Evolutionary conservation across 2,329 filamentous ascomycete genomes (phyloP).

Genomic region (Fusarium acutatum): DNA sequence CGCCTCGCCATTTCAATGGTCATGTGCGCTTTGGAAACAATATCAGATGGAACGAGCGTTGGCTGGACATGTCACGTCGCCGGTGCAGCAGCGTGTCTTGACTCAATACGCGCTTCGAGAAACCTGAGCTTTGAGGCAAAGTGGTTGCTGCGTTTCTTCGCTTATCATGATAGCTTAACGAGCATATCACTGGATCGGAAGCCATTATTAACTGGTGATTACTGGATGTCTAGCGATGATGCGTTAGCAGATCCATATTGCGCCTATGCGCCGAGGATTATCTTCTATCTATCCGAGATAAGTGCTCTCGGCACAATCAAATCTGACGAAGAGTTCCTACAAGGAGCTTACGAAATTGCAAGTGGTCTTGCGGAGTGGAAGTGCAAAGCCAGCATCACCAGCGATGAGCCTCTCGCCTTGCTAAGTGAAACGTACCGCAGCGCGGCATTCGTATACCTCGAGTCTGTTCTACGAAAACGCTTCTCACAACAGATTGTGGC

Average conservation of each 20-base stretch:
- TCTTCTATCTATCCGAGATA: neutral
- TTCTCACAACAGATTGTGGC: accelerated
- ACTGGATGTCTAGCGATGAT: neutral
- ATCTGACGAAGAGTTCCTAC: accelerated
- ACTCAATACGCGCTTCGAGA: neutral
- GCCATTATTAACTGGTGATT: neutral
- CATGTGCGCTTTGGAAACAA: neutral
- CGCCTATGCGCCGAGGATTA: neutral
- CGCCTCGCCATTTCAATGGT: neutral
- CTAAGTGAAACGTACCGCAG: neutral
- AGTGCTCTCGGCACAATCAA: neutral
- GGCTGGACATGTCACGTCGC: neutral
- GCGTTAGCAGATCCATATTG: neutral
- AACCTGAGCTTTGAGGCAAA: neutral
- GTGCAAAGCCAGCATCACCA: neutral
- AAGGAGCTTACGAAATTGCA: neutral
- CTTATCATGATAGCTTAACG: neutral
- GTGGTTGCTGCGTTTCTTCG: accelerated
- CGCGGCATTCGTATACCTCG: neutral
- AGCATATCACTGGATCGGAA: neutral
- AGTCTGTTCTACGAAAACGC: neutral
- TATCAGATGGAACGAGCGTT: neutral
- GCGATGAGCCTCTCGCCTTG: accelerated
- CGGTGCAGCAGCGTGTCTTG: neutral
- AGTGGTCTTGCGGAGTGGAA: neutral